Conservation (phyloP, 164 flowering plant genomes). For the Santalum album region DNA sequence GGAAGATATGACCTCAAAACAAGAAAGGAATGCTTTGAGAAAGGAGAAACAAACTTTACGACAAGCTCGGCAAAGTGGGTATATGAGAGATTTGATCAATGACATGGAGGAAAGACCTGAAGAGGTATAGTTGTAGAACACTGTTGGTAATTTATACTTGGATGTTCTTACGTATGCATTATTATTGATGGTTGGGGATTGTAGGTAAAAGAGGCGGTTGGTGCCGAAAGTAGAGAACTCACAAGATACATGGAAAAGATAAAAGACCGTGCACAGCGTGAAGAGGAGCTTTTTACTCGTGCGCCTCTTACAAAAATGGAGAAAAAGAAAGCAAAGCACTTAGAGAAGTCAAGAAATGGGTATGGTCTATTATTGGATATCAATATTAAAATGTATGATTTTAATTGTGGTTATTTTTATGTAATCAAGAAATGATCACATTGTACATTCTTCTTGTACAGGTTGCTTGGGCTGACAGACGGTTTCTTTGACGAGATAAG, state of each 20-base stretch:
- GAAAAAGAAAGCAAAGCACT: conserved; percentile 56
- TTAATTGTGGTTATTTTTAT: too few species aligned
- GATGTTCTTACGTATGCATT: background rate
- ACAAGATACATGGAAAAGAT: conserved; percentile 33
- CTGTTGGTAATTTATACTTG: background rate
- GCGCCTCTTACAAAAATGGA: conserved; percentile 68
- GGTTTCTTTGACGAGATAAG: conserved; percentile 63
- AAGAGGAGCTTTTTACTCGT: conserved; percentile 80
- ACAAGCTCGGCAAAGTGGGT: conserved; percentile 42
- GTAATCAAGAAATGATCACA: too few species aligned
- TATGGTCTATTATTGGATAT: conserved; percentile 10
- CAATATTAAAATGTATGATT: too few species aligned
- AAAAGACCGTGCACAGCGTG: conserved; percentile 53
- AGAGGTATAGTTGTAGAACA: conserved; percentile 35
- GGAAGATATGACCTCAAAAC: conserved; percentile 57
- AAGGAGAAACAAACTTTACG: conserved; percentile 41
- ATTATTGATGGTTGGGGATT: background rate
- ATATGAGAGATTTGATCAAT: conserved; percentile 49
- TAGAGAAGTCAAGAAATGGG: conserved; percentile 79
- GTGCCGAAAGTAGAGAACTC: conserved; percentile 60
- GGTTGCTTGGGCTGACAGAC: conserved; percentile 67
- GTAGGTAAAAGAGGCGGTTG: conserved; percentile 51
- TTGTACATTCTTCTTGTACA: conserved; percentile 14
- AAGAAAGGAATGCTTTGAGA: conserved; percentile 56
- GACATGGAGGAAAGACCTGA: conserved; percentile 81